Evolutionary conservation across 495 filamentous ascomycete species (phyloP), one percentile per base, ranked within the genome.

Genomic region (Lasiosphaeria miniovina): DNA sequence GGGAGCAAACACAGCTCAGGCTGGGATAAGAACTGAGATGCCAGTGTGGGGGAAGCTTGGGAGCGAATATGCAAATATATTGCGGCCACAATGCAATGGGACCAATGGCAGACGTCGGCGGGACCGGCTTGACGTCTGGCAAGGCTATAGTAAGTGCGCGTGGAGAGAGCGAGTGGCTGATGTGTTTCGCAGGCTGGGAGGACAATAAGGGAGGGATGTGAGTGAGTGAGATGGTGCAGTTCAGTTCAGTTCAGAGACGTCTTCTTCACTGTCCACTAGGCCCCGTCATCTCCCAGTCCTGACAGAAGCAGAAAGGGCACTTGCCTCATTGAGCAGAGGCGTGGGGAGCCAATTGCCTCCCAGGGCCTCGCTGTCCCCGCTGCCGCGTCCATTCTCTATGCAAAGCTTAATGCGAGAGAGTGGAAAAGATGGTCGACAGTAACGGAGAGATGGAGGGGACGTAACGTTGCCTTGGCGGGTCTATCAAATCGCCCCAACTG

Each of bases 391-490:
- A 7, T 46, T 46, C 15, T 46, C 33, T 36, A n/a, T 52, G 57
- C 43, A 43, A 55, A 24, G 55, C 43, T 36, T 48, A 40, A 36
- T 7, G 41, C 32, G n/a, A 58, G 52, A 54, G 52, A 53, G 64
- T 24, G 24, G 24, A 24, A 24, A 24, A 24, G 24, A 24, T 24
- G 24, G 24, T 2, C 24, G 24, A 24, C 24, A 24, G 24, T 24
- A 24, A 24, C 24, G 24, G 24, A 24, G 24, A 24, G 24, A 24
- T 24, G 24, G 24, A 24, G 2, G 24, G 24, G 24, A 24, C 24
- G 65, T 65, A 67, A 67, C 65, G 65, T 67, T 67, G 65, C 65
- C 55, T 65, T 64, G 57, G 50, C 54, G 38, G 24, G 60, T 55
- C 32, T 36, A 36, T 40, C 51, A 36, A n/a, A 17, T n/a, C 40